A percentile compares a stretch with the other conserved stretches of the same genome.
Evolutionary conservation across 768 basidiomycete genomes (phyloP).

Genomic region (Pulveroboletus sp.): DNA sequence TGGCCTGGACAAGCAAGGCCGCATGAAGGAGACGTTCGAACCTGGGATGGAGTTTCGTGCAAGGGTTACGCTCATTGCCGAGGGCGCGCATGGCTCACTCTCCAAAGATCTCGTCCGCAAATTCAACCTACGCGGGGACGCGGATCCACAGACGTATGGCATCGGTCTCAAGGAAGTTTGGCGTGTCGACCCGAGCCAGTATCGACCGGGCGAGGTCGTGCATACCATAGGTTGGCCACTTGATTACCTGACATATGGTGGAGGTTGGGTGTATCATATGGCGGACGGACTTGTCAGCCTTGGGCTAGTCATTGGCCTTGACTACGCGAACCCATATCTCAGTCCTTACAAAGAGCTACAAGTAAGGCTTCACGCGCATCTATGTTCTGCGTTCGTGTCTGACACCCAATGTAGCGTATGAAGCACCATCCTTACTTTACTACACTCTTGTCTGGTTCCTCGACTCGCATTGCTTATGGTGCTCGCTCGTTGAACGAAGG

Average conservation of each 20-base stretch:
- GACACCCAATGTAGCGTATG: constrained; percentile 52
- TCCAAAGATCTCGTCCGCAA: constrained; percentile 72
- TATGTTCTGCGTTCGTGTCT: background rate
- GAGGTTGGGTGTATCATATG: constrained; percentile 96
- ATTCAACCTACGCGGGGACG: constrained; percentile 63
- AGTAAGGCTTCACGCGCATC: constrained; percentile 38
- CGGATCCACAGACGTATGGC: constrained; percentile 90
- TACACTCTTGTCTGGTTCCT: constrained; percentile 66
- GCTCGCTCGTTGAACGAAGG: constrained; percentile 90
- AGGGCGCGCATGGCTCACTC: constrained; percentile 92
- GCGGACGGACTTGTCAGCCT: constrained; percentile 83
- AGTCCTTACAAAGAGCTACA: constrained; percentile 92
- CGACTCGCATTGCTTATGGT: constrained; percentile 83
- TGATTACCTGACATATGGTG: constrained; percentile 71
- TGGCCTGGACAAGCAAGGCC: constrained; percentile 72
- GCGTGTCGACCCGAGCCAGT: constrained; percentile 64
- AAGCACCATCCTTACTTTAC: constrained; percentile 95
- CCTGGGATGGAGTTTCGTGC: constrained; percentile 96
- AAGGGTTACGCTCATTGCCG: constrained; percentile 87
- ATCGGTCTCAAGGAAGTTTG: constrained; percentile 98
- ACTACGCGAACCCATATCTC: constrained; percentile 91
- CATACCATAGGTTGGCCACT: constrained; percentile 96
- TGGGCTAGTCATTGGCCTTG: constrained; percentile 89
- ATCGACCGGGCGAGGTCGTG: constrained; percentile 71
- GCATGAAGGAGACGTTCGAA: constrained; percentile 84